Evolutionary conservation across 768 basidiomycete genomes (phyloP).

Genomic region (Hericium rajendrae): DNA sequence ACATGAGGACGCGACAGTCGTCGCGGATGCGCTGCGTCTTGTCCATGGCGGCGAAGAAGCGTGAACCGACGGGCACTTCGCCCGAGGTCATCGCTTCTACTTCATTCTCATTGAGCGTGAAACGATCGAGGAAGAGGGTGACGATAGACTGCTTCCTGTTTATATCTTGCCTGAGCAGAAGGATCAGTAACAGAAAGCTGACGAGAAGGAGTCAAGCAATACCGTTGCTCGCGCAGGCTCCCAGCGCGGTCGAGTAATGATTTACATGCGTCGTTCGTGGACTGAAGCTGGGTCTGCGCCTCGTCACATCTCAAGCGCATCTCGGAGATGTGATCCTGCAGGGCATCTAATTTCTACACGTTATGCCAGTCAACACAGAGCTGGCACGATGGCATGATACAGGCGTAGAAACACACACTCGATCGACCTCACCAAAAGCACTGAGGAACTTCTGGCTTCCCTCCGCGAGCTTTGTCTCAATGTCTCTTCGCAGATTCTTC

Average conservation of each 20-base stretch:
- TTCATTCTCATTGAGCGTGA: slow-evolving; percentile 74
- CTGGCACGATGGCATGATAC: not conserved
- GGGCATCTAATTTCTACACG: slow-evolving; percentile 67
- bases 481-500: slow-evolving; percentile 73
- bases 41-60: slow-evolving; percentile 82
- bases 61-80: slow-evolving; percentile 62
- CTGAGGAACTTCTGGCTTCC: slow-evolving; percentile 77
- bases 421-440: slow-evolving; percentile 82
- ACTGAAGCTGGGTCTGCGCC: slow-evolving; percentile 65
- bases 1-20: slow-evolving; percentile 82
- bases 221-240: slow-evolving; percentile 68
- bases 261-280: slow-evolving; percentile 70
- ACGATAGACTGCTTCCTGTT: slow-evolving; percentile 69
- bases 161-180: slow-evolving; percentile 46
- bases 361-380: not conserved
- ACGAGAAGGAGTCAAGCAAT: slow-evolving; percentile 9
- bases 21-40: slow-evolving; percentile 73
- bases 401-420: slow-evolving; percentile 44
- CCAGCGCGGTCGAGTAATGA: slow-evolving; percentile 77
- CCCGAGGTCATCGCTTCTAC: slow-evolving; percentile 65
- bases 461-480: slow-evolving; percentile 73
- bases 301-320: slow-evolving; percentile 83
- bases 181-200: slow-evolving; percentile 2
- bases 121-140: slow-evolving; percentile 68
- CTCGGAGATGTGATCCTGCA: slow-evolving; percentile 66